Evolutionary conservation across 169 alveolate species (phyloP).

Genomic region (Plasmodium cynomolgi): DNA sequence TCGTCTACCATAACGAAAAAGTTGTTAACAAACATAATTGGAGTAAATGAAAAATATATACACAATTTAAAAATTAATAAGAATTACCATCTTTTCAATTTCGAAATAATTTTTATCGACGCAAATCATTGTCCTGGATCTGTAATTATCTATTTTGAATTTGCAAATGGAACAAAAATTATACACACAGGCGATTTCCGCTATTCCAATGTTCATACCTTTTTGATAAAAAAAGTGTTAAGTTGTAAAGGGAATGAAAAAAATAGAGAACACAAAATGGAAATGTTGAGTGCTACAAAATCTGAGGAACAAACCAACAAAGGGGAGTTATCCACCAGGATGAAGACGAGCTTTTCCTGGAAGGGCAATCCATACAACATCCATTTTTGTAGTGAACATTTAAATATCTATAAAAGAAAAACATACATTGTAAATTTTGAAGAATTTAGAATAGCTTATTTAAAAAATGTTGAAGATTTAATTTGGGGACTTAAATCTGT

Average conservation of each 20-base stretch:
- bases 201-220: conserved; percentile 64
- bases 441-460: conserved; percentile 44
- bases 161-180: conserved; percentile 66
- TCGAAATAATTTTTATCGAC: conserved; percentile 56
- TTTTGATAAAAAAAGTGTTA: conserved; percentile 63
- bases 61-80: conserved; percentile 68
- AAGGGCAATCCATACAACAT: conserved; percentile 11
- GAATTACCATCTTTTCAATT: conserved; percentile 61
- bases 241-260: background rate
- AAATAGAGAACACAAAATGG: background rate
- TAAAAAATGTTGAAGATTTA: conserved; percentile 26
- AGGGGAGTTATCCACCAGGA: background rate
- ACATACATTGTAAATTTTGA: conserved; percentile 32
- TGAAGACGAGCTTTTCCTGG: background rate
- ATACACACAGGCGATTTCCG: conserved; percentile 76
- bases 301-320: background rate
- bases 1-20: conserved; percentile 54
- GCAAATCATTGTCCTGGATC: conserved; percentile 78
- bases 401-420: conserved; percentile 20
- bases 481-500: conserved; percentile 7
- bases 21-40: conserved; percentile 55
- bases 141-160: conserved; percentile 65
- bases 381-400: background rate
- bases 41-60: conserved; percentile 58
- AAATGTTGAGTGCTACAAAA: background rate